Base-by-base conservation (phyloP, 1,284 basidiomycete genomes). In the Leccinum pachyderme region DNA sequence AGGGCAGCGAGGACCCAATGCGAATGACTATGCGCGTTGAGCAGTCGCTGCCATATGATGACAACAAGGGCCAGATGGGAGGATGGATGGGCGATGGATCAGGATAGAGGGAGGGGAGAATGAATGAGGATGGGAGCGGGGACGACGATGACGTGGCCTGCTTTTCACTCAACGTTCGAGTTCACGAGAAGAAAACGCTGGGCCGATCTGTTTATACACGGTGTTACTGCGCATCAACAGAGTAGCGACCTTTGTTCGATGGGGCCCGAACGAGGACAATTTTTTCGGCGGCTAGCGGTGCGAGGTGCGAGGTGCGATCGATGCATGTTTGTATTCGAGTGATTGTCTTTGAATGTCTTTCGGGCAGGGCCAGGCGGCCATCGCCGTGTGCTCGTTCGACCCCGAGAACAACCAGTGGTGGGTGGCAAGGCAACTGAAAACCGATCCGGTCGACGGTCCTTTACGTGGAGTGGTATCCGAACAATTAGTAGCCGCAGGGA, bases 181-280 rank as follows among this genome's bases (percentile, higher is more conserved):
- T 93, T 93, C 67, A 91, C 89, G 0, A 91, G 89, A 67, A 77
- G 91, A 57, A 92, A 93, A 71, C 82, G 87, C 57, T 94, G 91
- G 91, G 86, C 86, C 9, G 90, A 93, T 69, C 77, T 93, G n/a
- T 77, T 93, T 41, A 73, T 90, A 57, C 79, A 82, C 2, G 91
- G 97, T 99, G 12, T 74, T 99, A 47, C 81, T 99, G 52, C 84
- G 96, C 54, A 87, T 99, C 77, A 99, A 98, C 73, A 81, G 97
- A 43, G 95, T 96, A 1, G 97, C 97, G 1, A 99, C 97, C 0
- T 87, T 86, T 66, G 97, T 98, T 43, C 83, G 91, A 61, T 99
- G 97, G 97, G 93, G 90, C 70, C 97, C 97, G 2, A 87, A 90
- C 65, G 97, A 99, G 75, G 93, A 98, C 75, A 99, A 99, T 74